Percentiles rank a stretch among this genome's conserved stretches.
Conservation (phyloP, 2,329 filamentous ascomycete species). For the Xylariaceae sp. region DNA sequence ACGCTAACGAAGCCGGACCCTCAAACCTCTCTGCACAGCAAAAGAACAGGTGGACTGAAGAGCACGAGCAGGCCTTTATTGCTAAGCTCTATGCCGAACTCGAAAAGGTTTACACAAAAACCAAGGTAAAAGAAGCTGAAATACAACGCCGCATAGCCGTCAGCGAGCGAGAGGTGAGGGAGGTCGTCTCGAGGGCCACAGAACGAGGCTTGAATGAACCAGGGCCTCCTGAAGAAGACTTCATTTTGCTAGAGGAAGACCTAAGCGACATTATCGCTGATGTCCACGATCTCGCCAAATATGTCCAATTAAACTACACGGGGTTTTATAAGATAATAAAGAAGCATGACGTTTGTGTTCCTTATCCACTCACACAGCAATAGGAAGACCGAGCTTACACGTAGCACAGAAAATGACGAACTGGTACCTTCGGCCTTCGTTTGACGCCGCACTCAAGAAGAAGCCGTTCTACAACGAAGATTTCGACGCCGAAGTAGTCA, state of each 20-base stretch:
- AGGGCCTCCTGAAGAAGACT: conserved; percentile 85
- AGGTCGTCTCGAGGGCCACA: conserved; percentile 77
- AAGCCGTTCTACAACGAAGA: conserved; percentile 99
- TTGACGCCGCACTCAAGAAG: conserved; percentile 89
- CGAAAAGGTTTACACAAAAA: conserved; percentile 97
- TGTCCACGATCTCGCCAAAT: conserved; percentile 97
- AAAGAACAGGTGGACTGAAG: conserved; percentile 80
- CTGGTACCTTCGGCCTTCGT: conserved; percentile 94
- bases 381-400: conserved; percentile 23
- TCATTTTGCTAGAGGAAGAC: conserved; percentile 90
- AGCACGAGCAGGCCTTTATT: conserved; percentile 90
- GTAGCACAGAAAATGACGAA: conserved; percentile 80
- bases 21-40: conserved; percentile 47
- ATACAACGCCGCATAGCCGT: conserved; percentile 89
- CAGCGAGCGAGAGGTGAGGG: conserved; percentile 87
- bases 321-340: conserved; percentile 99
- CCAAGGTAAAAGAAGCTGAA: conserved; percentile 96
- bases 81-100: conserved; percentile 86
- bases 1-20: conserved; percentile 48
- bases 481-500: conserved; percentile 94
- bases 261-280: conserved; percentile 98
- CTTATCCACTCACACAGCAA: background rate
- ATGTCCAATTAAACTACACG: conserved; percentile 97
- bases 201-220: conserved; percentile 63
- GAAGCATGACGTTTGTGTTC: conserved; percentile 85